Evolutionary conservation across 768 basidiomycete genomes (phyloP).

Genomic region (Coprinopsis cinerea): DNA sequence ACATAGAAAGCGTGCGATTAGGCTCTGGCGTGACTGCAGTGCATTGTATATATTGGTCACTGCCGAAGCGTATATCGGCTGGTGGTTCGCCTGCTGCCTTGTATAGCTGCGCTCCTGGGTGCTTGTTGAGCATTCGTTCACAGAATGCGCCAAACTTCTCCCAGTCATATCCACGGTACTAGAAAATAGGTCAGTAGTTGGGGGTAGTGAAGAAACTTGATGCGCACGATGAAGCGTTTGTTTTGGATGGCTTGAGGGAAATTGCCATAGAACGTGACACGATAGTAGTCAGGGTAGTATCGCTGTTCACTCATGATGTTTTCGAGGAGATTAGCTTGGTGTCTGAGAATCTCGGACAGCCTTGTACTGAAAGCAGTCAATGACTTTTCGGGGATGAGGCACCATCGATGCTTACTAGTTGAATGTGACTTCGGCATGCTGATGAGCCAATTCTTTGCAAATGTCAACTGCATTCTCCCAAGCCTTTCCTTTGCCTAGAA

Average conservation of each 20-base stretch:
- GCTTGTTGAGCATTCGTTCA: slow-evolving; percentile 88
- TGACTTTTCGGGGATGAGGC: slow-evolving; percentile 6
- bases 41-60: slow-evolving; percentile 84
- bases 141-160: slow-evolving; percentile 89
- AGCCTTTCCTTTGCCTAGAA: slow-evolving; percentile 87
- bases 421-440: slow-evolving; percentile 86
- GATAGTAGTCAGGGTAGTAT: slow-evolving; percentile 89
- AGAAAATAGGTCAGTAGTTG: slow-evolving; percentile 8
- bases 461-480: slow-evolving; percentile 94
- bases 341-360: slow-evolving; percentile 77
- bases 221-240: slow-evolving; percentile 84
- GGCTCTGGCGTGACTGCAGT: slow-evolving; percentile 83
- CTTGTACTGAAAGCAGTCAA: slow-evolving; percentile 47
- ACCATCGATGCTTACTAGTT: slow-evolving; percentile 61
- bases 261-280: slow-evolving; percentile 89
- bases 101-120: slow-evolving; percentile 77
- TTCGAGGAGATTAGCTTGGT: slow-evolving; percentile 83
- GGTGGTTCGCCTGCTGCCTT: slow-evolving; percentile 71
- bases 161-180: slow-evolving; percentile 96
- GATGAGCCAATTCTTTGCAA: slow-evolving; percentile 83
- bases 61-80: slow-evolving; percentile 73
- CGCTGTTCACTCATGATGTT: slow-evolving; percentile 80
- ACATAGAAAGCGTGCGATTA: slow-evolving; percentile 67
- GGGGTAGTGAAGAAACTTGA: neutral
- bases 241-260: slow-evolving; percentile 81